Base-by-base conservation (phyloP, 1,284 basidiomycete species). In the Pseudozyma hubeiensis region DNA sequence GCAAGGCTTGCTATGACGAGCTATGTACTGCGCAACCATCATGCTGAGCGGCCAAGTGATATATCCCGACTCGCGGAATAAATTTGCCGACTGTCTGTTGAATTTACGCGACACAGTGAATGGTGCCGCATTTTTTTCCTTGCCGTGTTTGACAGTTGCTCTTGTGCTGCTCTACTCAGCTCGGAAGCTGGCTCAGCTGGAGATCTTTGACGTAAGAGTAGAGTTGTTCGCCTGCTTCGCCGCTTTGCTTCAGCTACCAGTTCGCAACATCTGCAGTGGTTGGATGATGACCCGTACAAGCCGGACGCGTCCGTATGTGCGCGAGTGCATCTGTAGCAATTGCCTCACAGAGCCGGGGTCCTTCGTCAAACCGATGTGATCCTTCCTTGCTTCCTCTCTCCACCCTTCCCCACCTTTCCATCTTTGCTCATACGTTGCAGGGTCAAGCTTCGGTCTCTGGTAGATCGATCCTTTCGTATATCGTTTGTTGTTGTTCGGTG, bases 131-230 rank as follows among this genome's bases (percentile, higher is more conserved):
- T 44, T 44, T 44, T 44, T 44, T 24, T 24, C 4, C 8, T 3
- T 44, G 65, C 60, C 65, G 54, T 63, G 45, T 68, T 63, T 68
- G 65, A 68, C 65, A 68, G 65, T 54, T 47, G 13, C 37, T 50
- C 33, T 4, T 19, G 33, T 19, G 16, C 29, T 33, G 31, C n/a
- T 49, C 11, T 6, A 16, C 10, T 3, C 4, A 24, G 31, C 11
- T 24, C 10, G 31, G 5, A 37, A 37, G 35, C 35, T 37, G 35
- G 8, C 5, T 9, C 35, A 37, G 35, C 8, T 37, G 35, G 8
- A 3, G 35, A 2, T 41, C 40, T 41, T n/a, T 41, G 10, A 41
- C 40, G 10, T 37, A 37, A 10, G 35, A 37, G 35, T 14, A 37
- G 14, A 10, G 10, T 37, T 37, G 35, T 14, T 14, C 35, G 1